A percentile compares a stretch with the other conserved stretches of the same genome.
These are phyloP conservation scores for Boletus rubescentipes DNA, from an alignment of 768 basidiomycete species.

Conservation along the genomic window DNA sequence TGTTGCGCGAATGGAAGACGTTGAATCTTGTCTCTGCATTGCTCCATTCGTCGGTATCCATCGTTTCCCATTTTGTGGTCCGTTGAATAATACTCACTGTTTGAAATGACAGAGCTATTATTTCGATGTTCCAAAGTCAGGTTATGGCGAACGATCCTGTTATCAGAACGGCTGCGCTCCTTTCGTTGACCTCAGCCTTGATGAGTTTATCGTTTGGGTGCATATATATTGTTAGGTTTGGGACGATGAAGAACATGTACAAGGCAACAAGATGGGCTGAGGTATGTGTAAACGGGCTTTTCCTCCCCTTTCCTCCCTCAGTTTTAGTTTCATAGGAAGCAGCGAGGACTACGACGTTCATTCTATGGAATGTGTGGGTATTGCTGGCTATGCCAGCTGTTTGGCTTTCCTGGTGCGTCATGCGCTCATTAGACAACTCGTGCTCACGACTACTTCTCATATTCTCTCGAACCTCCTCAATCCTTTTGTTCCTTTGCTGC, in stretches of 20 bases:
- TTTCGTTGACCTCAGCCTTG: constrained; percentile 65
- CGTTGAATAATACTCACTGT: neutral
- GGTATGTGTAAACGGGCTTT: constrained; percentile 33
- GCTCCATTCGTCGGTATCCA: constrained; percentile 43
- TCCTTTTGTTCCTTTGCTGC: neutral
- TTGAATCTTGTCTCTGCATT: constrained; percentile 72
- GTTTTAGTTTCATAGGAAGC: constrained; percentile 47
- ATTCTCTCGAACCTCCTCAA: neutral
- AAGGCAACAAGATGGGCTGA: constrained; percentile 73
- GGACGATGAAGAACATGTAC: constrained; percentile 70
- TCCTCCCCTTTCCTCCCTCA: neutral
- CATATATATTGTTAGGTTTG: constrained; percentile 70
- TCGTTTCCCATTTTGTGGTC: neutral
- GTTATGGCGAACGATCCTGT: constrained; percentile 57
- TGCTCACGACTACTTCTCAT: neutral
- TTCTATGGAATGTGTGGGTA: constrained; percentile 70
- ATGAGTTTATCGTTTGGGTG: constrained; percentile 76
- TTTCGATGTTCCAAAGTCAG: constrained; percentile 62
- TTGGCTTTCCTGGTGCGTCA: constrained; percentile 65
- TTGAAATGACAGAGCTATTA: constrained; percentile 49
- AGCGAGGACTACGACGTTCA: constrained; percentile 44
- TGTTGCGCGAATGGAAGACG: constrained; percentile 77
- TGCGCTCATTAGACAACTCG: neutral
- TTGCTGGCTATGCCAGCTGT: constrained; percentile 64
- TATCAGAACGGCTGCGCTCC: constrained; percentile 57